Base-by-base conservation (phyloP, 1,284 basidiomycete genomes). In the Moniliophthora roreri region DNA sequence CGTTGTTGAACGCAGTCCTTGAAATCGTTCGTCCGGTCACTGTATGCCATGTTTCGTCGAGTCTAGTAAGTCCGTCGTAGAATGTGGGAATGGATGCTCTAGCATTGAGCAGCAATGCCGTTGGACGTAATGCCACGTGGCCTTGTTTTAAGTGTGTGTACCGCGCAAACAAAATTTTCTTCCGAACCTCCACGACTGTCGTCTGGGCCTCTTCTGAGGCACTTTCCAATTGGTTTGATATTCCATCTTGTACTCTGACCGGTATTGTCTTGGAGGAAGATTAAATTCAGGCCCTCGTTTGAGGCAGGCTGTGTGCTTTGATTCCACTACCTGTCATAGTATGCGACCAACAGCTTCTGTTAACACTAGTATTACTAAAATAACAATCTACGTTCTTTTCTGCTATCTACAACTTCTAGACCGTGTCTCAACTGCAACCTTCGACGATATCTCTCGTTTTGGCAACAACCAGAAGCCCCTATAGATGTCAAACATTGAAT, bases 251-350 rank as follows among this genome's bases (percentile, higher is more conserved):
- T 24, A 28, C 44, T 32, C 41, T 18, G 28, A 16, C 21, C 41
- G 13, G 26, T 11, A 32, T 32, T 11, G 26, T 10, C 6, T 32
- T 16, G 24, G 52, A 54, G 67, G 63, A 54, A 59, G 61, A 67
- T 24, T 26, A 18, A 50, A 50, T 16, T 13, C 41, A 55, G 52
- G 73, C 85, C 83, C 78, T 80, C 70, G 87, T 89, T 89, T 89
- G 87, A 89, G 84, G 87, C 70, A 69, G 73, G 74, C 73, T 69
- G 78, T 75, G 78, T 74, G 37, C 58, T 53, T 62, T 54, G 51
- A 55, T 51, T 82, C 80, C 78, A 74, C 70, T 71, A 70, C 75
- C 73, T 79, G 84, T 82, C 82, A 89, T 89, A 88, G 79, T 81
- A 74, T 81, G 76, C 59, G 82, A 84, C 78, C 65, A 58, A 87